Percentiles rank a stretch among this genome's conserved stretches.
Conservation (phyloP, 495 filamentous ascomycete genomes). For the Collariella sp. region DNA sequence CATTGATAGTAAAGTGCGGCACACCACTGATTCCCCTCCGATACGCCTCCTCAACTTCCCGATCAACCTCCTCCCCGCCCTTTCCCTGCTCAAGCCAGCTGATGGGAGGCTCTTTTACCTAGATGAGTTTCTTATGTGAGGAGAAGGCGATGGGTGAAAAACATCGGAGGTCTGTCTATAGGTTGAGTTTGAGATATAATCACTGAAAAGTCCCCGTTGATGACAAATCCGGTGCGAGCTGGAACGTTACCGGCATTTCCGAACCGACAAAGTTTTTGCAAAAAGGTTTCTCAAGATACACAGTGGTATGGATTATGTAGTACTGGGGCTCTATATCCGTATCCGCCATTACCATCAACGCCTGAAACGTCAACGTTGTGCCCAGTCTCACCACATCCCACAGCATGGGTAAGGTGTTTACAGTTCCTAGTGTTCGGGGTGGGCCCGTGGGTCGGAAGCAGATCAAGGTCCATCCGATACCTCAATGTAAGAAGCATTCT, state of each 20-base stretch:
- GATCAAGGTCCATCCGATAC: no score
- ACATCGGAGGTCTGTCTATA: neutral
- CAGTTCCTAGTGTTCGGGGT: no score
- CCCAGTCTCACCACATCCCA: no score
- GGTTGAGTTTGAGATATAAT: neutral
- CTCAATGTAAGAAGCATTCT: no score
- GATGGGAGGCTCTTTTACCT: slow-evolving; percentile 49
- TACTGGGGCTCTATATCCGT: no score
- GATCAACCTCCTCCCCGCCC: slow-evolving; percentile 62
- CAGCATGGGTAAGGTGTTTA: no score
- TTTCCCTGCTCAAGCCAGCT: slow-evolving; percentile 54
- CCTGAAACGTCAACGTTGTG: no score
- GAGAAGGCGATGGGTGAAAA: neutral
- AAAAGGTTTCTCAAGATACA: no score
- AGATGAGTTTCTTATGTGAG: no score
- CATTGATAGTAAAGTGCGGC: slow-evolving; percentile 64
- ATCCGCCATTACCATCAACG: no score
- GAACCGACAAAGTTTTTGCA: neutral
- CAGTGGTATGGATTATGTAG: no score
- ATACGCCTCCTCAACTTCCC: slow-evolving; percentile 54
- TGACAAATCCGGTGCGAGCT: neutral
- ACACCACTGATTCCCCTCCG: slow-evolving; percentile 56
- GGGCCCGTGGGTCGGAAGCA: no score
- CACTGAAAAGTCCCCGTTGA: neutral
- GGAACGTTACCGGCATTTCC: neutral